phyloP scores from a whole-genome alignment of 257 asterid species.

The Gardenia jasminoides region DNA sequence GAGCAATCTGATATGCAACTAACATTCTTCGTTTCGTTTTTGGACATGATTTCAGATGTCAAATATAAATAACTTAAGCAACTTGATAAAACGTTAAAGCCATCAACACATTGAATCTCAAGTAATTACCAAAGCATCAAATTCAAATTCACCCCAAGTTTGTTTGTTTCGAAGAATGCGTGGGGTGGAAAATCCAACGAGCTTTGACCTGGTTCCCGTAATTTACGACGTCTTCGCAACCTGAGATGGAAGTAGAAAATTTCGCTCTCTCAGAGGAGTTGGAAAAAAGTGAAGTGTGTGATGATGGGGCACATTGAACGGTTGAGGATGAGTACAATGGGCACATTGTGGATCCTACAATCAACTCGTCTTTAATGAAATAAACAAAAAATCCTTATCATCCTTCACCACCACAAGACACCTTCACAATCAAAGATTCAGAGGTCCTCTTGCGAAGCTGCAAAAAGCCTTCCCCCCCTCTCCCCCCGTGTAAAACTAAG shows the following conservation, averaged over 20 bases:
- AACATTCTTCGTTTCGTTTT: background rate
- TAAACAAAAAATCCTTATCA: constrained; percentile 30
- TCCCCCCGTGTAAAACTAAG: background rate
- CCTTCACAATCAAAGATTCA: constrained; percentile 16
- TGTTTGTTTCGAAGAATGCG: too few species aligned
- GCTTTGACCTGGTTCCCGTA: background rate
- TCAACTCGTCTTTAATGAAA: constrained; percentile 33
- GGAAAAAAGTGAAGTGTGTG: constrained; percentile 7
- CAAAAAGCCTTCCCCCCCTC: background rate
- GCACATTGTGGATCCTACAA: constrained; percentile 35
- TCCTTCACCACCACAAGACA: constrained; percentile 25
- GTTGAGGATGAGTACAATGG: constrained; percentile 33
- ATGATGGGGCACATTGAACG: constrained; percentile 45
- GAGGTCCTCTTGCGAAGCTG: constrained; percentile 7
- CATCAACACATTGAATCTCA: too few species aligned
- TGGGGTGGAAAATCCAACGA: background rate
- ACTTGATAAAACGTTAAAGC: too few species aligned
- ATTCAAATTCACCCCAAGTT: too few species aligned
- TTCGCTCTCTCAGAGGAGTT: background rate
- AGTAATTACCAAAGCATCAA: background rate
- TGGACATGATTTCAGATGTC: background rate
- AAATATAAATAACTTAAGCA: background rate
- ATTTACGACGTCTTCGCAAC: background rate
- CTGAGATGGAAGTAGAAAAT: background rate
- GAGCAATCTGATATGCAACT: background rate